Base-by-base conservation (phyloP, 345 rosid genomes). In the Odontarrhena argentea region DNA sequence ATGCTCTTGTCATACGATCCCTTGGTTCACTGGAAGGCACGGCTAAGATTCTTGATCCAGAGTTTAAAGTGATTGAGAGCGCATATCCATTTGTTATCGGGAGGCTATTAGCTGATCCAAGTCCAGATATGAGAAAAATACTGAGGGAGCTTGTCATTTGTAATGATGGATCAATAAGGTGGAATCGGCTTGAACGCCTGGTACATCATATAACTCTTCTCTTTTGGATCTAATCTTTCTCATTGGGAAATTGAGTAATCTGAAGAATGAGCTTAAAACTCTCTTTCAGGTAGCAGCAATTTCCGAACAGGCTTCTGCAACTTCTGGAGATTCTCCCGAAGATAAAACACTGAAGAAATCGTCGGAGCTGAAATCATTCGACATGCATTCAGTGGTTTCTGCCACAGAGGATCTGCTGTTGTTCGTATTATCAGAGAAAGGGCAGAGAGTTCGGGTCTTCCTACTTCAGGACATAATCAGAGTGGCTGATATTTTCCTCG, bases 1-100 rank as follows among this genome's bases (percentile, higher is more conserved):
- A 91, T 81, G 99, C 97, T 54, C 77, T 88, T 70, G 99, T 91
- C 68, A 79, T 87, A 75, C 82, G 99, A 85, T 95, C 97, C 5
- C 95, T 88, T 26, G 96, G 96, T 58, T 88, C 97, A 49, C 83
- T 91, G 12, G 99, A 94, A 88, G 99, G 97, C 78, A 94, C 99
- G 0, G 95, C 99, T 34, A 94, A 94, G 82, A 83, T 72, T 73
- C 88, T 94, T 18, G 95, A 91, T 71, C 96, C 99, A 56, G 88
- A 84, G 69, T 91, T 94, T 73, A 88, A 87, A 74, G 97, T 94
- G 48, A 70, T 91, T 6, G 99, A 88, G 78, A 88, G 89, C 69
- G 91, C 97, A 43, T 91, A 94, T 65, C 97, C 97, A 57, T 90
- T 88, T 73, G 85, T 93, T 30, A 76, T 94, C 15, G 97, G 92